phyloP scores from a whole-genome alignment of 768 basidiomycete genomes.

The Boletellus ananiceps region DNA sequence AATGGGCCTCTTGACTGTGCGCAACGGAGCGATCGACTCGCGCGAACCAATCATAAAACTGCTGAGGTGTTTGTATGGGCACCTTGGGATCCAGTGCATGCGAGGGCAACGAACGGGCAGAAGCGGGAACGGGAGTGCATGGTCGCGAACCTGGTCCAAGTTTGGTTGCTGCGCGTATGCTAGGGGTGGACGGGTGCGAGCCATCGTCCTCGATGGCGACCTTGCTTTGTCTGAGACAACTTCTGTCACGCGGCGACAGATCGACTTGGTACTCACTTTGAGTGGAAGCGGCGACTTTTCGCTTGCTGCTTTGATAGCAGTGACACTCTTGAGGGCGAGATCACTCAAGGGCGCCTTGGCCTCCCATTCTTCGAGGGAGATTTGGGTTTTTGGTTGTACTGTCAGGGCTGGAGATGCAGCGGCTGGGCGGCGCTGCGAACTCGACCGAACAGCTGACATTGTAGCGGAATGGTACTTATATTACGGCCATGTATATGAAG shows the following conservation, averaged over 20 bases:
- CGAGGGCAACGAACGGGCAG: slow-evolving; percentile 20
- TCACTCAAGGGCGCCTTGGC: slow-evolving; percentile 72
- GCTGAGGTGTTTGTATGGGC: slow-evolving; percentile 86
- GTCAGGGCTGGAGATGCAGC: slow-evolving; percentile 21
- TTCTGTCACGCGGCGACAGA: slow-evolving; percentile 4
- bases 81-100: slow-evolving; percentile 70
- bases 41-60: slow-evolving; percentile 96
- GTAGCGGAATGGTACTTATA: not conserved
- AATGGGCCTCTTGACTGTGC: slow-evolving; percentile 91
- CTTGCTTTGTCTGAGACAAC: slow-evolving; percentile 38
- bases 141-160: slow-evolving; percentile 43
- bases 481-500: not conserved
- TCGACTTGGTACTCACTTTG: slow-evolving; percentile 52
- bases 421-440: slow-evolving; percentile 24
- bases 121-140: slow-evolving; percentile 34
- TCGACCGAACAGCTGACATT: slow-evolving; percentile 24
- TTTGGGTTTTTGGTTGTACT: slow-evolving; percentile 38
- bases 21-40: slow-evolving; percentile 86
- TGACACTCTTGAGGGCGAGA: slow-evolving; percentile 61
- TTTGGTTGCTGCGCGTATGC: slow-evolving; percentile 36
- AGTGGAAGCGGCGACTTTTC: slow-evolving; percentile 61
- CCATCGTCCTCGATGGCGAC: slow-evolving; percentile 36
- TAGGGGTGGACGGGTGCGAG: slow-evolving; percentile 32
- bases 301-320: slow-evolving; percentile 54
- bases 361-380: slow-evolving; percentile 92